Conservation (phyloP, 2,329 filamentous ascomycete species). For the Penicillium janthinellum region DNA sequence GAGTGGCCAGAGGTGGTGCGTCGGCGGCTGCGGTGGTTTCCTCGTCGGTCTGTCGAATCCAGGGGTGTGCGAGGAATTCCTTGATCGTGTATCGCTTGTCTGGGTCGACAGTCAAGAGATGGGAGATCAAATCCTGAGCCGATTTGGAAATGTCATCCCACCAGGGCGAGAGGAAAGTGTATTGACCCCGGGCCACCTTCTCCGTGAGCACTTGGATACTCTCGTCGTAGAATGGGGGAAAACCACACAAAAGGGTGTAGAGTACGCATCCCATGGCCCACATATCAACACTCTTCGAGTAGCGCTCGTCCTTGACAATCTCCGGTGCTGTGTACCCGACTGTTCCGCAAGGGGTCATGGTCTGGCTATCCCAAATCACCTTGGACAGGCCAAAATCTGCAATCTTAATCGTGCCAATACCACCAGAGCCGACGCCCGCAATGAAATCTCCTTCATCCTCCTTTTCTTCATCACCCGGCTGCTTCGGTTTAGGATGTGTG, state of each 20-base stretch:
- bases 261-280: conserved; percentile 97
- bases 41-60: conserved; percentile 75
- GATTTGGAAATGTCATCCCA: conserved; percentile 98
- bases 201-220: conserved; percentile 96
- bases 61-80: conserved; percentile 92
- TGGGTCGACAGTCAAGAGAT: conserved; percentile 90
- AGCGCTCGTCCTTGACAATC: conserved; percentile 98
- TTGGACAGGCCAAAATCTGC: conserved; percentile 98
- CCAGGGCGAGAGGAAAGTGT: conserved; percentile 97
- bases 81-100: conserved; percentile 92
- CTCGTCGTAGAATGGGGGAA: conserved; percentile 98
- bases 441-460: conserved; percentile 94
- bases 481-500: conserved; percentile 75
- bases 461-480: conserved; percentile 94
- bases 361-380: conserved; percentile 96
- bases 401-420: conserved; percentile 94
- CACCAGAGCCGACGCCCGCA: conserved; percentile 76
- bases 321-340: conserved; percentile 98
- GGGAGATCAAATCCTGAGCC: conserved; percentile 90
- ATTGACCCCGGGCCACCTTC: conserved; percentile 95
- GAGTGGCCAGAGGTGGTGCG: conserved; percentile 71
- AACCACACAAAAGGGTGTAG: conserved; percentile 94
- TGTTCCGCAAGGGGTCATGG: conserved; percentile 98
- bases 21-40: conserved; percentile 67
- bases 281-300: conserved; percentile 99